Percentiles rank a stretch among this genome's conserved stretches.
These are phyloP conservation scores for Globisporangium apiculatum DNA, from an alignment of 352 stramenopile species.

Conservation along the genomic window DNA sequence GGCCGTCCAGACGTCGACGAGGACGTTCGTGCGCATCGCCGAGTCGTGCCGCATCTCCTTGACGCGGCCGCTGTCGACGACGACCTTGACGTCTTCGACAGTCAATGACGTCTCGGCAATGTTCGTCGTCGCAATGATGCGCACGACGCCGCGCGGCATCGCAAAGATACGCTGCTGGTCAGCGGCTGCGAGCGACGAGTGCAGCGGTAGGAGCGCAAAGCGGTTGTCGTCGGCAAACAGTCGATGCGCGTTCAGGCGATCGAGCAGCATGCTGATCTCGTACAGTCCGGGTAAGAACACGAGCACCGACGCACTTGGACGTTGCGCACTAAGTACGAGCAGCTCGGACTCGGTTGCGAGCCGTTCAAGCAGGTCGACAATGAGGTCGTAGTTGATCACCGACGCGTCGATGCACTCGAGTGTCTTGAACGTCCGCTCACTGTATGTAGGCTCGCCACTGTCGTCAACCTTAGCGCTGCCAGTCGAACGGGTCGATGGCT, in stretches of 20 bases:
- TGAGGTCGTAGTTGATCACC: constrained; percentile 94
- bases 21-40: constrained; percentile 83
- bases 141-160: constrained; percentile 46
- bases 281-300: constrained; percentile 94
- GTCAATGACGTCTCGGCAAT: constrained; percentile 96
- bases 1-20: constrained; percentile 87
- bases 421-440: constrained; percentile 76
- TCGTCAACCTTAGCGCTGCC: background rate
- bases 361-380: constrained; percentile 84
- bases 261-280: constrained; percentile 90
- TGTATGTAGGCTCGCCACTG: constrained; percentile 44
- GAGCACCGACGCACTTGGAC: constrained; percentile 81
- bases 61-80: constrained; percentile 95
- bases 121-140: constrained; percentile 96
- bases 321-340: constrained; percentile 13
- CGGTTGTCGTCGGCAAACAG: constrained; percentile 37
- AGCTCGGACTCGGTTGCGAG: constrained; percentile 54
- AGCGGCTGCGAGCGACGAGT: constrained; percentile 89
- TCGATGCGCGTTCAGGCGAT: constrained; percentile 53
- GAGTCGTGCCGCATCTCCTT: constrained; percentile 86
- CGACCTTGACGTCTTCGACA: constrained; percentile 91
- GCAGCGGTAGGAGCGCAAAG: constrained; percentile 86
- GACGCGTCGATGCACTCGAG: constrained; percentile 84
- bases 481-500: constrained; percentile 19
- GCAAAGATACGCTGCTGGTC: constrained; percentile 94